Conservation (phyloP, 352 stramenopile genomes). For the Phytophthora podocarpi region DNA sequence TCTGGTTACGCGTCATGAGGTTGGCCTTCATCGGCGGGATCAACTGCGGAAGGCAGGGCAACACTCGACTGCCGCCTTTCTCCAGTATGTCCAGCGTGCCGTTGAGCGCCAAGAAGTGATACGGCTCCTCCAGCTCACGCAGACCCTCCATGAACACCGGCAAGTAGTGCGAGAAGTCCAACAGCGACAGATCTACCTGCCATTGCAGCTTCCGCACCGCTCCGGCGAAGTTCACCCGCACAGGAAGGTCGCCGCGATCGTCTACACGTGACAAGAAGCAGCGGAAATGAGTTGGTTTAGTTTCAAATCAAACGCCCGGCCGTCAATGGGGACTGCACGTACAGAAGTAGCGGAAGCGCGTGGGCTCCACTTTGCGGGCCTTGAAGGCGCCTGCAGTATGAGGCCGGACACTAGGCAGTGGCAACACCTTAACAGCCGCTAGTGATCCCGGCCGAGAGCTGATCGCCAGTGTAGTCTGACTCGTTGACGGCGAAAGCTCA, state of each 20-base stretch:
- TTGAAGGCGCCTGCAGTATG: constrained; percentile 64
- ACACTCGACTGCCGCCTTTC: constrained; percentile 63
- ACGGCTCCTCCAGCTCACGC: constrained; percentile 85
- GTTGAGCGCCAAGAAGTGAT: constrained; percentile 83
- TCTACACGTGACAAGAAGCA: constrained; percentile 43
- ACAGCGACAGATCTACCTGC: constrained; percentile 62
- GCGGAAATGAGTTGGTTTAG: background rate
- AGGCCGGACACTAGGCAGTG: constrained; percentile 37
- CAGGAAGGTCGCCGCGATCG: constrained; percentile 69
- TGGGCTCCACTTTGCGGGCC: constrained; percentile 70
- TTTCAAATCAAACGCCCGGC: background rate
- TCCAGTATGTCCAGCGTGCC: constrained; percentile 86
- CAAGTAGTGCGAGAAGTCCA: constrained; percentile 90
- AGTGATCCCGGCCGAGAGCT: constrained; percentile 23
- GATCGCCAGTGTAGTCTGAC: constrained; percentile 31
- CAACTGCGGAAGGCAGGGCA: constrained; percentile 58
- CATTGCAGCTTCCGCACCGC: constrained; percentile 79
- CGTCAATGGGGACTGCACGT: too few species aligned
- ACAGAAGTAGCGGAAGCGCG: constrained; percentile 87
- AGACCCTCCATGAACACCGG: constrained; percentile 94
- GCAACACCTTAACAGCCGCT: constrained; percentile 2
- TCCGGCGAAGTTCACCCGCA: constrained; percentile 77
- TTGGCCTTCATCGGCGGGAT: constrained; percentile 87
- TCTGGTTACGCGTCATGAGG: constrained; percentile 79
- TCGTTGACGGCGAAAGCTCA: constrained; percentile 25